A percentile compares a stretch with the other conserved stretches of the same genome.
Conservation (phyloP, 2,329 filamentous ascomycete species). For the Botryotinia calthae region DNA sequence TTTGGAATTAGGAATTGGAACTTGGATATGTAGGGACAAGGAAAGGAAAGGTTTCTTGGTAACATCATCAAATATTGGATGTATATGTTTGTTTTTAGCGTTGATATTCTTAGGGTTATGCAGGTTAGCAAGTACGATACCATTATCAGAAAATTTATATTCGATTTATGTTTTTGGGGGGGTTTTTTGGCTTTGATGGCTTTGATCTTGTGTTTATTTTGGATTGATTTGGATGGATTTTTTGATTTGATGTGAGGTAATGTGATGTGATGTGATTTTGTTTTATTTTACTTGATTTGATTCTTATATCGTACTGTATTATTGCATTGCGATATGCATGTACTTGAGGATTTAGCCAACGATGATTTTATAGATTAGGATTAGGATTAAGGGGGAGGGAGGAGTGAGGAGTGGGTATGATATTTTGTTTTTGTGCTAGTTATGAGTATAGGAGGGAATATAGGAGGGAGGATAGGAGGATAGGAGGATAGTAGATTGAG, state of each 20-base stretch:
- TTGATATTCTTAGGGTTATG: neutral
- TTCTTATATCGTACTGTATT: neutral
- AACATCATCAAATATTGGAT: constrained; percentile 5
- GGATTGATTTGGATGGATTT: neutral
- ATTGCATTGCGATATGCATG: neutral
- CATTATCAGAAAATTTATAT: constrained; percentile 5
- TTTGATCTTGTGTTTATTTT: neutral
- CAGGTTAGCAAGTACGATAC: constrained; percentile 6
- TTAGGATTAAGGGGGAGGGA: too few relatives aligned
- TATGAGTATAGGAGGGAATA: too few relatives aligned
- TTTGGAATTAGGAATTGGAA: neutral
- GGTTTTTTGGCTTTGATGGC: neutral
- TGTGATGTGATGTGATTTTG: too few relatives aligned
- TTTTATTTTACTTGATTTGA: too few relatives aligned
- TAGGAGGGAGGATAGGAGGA: too few relatives aligned
- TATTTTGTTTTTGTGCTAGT: too few relatives aligned
- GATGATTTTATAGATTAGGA: neutral
- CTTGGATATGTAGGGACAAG: neutral
- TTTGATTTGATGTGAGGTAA: neutral
- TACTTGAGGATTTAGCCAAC: too few relatives aligned
- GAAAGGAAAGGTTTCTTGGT: neutral
- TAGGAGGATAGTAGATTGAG: too few relatives aligned
- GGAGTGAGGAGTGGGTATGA: too few relatives aligned
- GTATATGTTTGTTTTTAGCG: neutral
- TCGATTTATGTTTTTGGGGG: neutral